Evolutionary conservation across 2,329 filamentous ascomycete genomes (phyloP).

Genomic region (Trichoderma koningiopsis): DNA sequence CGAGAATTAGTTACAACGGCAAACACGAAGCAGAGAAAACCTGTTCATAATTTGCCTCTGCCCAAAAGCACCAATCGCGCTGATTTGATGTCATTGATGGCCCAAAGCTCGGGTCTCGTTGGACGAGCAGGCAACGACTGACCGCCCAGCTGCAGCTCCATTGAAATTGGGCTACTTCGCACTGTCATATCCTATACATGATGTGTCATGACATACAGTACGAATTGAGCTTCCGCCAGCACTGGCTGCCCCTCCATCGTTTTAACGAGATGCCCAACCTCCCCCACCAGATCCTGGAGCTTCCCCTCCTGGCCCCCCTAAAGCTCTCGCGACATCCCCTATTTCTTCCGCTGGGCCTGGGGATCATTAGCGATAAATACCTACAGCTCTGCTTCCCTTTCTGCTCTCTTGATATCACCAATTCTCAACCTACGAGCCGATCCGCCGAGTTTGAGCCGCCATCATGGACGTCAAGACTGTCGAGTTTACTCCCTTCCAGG

Average conservation of each 20-base stretch:
- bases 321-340: constrained; percentile 23
- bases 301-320: constrained; percentile 29
- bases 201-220: constrained; percentile 28
- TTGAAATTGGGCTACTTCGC: neutral
- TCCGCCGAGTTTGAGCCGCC: neutral
- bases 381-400: constrained; percentile 1
- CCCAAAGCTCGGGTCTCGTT: constrained; percentile 16
- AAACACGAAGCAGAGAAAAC: neutral
- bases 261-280: constrained; percentile 34
- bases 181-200: neutral
- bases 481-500: constrained; percentile 80
- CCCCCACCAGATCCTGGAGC: constrained; percentile 36
- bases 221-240: constrained; percentile 12
- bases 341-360: neutral
- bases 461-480: constrained; percentile 77
- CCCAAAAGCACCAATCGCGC: constrained; percentile 5
- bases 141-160: constrained; percentile 17
- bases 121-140: constrained; percentile 10
- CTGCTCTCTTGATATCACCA: neutral
- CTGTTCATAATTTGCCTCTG: neutral
- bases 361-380: neutral
- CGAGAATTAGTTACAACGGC: neutral
- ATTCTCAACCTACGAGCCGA: neutral
- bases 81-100: constrained; percentile 23
- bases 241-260: constrained; percentile 34